Evolutionary conservation across 495 filamentous ascomycete species (phyloP).

Genomic region (Tuber borchii): DNA sequence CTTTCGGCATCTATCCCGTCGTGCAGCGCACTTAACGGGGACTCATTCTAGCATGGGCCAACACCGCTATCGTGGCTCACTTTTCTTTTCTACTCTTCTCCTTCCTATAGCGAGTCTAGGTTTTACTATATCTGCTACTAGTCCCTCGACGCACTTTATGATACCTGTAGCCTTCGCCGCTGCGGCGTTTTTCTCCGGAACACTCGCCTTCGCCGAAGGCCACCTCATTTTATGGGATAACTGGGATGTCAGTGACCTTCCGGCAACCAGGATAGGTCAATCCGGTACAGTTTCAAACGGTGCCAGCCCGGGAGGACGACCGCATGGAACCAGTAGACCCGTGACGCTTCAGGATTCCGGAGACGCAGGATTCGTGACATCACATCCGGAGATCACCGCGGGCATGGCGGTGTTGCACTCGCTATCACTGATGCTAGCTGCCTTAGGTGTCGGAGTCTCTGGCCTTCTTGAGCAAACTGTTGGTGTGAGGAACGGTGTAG

Average conservation of each 20-base stretch:
- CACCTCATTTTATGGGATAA: slow-evolving; percentile 73
- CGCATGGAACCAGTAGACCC: slow-evolving; percentile 53
- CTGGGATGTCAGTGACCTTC: slow-evolving; percentile 68
- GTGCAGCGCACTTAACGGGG: slow-evolving; percentile 49
- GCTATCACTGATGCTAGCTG: slow-evolving; percentile 58
- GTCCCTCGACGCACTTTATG: slow-evolving; percentile 53
- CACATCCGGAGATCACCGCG: slow-evolving; percentile 58
- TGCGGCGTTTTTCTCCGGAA: slow-evolving; percentile 60
- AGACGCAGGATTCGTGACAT: slow-evolving; percentile 27
- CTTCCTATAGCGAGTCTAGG: slow-evolving; percentile 59
- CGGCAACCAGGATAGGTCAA: slow-evolving; percentile 30
- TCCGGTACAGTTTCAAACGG: slow-evolving; percentile 55
- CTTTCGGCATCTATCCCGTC: slow-evolving; percentile 52
- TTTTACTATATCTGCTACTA: slow-evolving; percentile 58
- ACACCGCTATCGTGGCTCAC: slow-evolving; percentile 59
- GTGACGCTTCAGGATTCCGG: slow-evolving; percentile 54
- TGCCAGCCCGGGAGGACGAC: slow-evolving; percentile 49
- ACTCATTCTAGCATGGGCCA: slow-evolving; percentile 54
- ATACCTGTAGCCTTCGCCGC: slow-evolving; percentile 62
- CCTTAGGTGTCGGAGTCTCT: slow-evolving; percentile 57
- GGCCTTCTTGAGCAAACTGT: slow-evolving; percentile 42
- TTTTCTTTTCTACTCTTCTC: slow-evolving; percentile 53
- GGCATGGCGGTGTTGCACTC: slow-evolving; percentile 64
- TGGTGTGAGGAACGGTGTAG: slow-evolving; percentile 29
- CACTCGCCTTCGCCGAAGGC: slow-evolving; percentile 68